Percentiles rank a stretch among this genome's conserved stretches.
Conservation (phyloP, 1,284 basidiomycete genomes). For the Ganoderma lucidum region DNA sequence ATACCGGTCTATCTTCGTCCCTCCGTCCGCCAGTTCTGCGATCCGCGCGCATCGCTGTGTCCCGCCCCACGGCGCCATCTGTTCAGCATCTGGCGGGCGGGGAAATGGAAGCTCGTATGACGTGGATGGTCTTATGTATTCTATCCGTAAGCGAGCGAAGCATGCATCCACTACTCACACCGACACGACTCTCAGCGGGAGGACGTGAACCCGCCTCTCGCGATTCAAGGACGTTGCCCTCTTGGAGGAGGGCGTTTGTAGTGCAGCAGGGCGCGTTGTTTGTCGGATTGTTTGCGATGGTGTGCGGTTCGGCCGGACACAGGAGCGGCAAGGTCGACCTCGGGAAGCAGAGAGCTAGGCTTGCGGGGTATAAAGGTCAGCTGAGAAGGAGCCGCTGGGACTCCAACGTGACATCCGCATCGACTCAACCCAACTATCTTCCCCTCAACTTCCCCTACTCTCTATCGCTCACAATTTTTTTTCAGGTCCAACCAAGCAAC, state of each 20-base stretch:
- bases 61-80: background rate
- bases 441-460: background rate
- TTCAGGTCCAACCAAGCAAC: background rate
- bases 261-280: background rate
- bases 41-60: background rate
- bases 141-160: background rate
- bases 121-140: background rate
- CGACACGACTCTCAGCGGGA: background rate
- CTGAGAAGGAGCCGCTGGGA: background rate
- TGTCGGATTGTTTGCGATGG: background rate
- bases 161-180: background rate
- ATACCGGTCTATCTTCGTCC: background rate
- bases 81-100: background rate
- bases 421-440: background rate
- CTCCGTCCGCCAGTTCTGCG: background rate
- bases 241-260: background rate
- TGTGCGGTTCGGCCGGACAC: background rate
- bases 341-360: background rate
- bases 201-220: background rate
- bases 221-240: no score
- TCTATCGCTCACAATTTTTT: background rate
- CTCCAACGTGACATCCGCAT: background rate
- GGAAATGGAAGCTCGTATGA: background rate
- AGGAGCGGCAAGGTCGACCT: background rate
- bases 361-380: slow-evolving; percentile 1